These are phyloP conservation scores for Rusavskia elegans DNA, from an alignment of 495 filamentous ascomycete genomes.

Conservation along the genomic window DNA sequence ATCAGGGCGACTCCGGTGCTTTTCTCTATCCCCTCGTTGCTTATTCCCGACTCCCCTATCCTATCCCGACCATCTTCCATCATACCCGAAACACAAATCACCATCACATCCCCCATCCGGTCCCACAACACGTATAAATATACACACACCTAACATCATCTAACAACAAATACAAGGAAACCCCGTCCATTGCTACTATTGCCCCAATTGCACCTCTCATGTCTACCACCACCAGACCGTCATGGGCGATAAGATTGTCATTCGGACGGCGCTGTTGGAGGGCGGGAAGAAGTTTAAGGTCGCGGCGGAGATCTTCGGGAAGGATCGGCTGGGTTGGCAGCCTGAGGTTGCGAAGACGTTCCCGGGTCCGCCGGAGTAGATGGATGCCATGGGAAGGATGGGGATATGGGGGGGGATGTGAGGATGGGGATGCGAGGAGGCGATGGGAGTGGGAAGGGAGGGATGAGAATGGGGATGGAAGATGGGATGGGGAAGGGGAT, in stretches of 20 bases:
- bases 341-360: conserved; percentile 14
- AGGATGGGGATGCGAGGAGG: neutral
- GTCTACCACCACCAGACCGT: conserved; percentile 35
- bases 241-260: conserved; percentile 31
- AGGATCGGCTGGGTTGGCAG: conserved; percentile 17
- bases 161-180: no score
- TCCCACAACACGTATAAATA: no score
- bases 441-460: no score
- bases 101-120: neutral
- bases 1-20: conserved; percentile 32
- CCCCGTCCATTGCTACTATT: conserved; percentile 35
- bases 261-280: conserved; percentile 27
- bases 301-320: conserved; percentile 16
- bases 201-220: conserved; percentile 35
- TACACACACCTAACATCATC: no score
- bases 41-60: neutral
- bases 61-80: neutral
- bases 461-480: no score
- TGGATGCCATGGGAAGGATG: no score
- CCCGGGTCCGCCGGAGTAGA: conserved; percentile 3
- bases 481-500: no score
- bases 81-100: neutral
- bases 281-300: conserved; percentile 13
- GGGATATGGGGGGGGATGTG: neutral
- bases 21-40: neutral